Evolutionary conservation across 495 filamentous ascomycete genomes (phyloP).

Genomic region (Aspergillus funiculosus): DNA sequence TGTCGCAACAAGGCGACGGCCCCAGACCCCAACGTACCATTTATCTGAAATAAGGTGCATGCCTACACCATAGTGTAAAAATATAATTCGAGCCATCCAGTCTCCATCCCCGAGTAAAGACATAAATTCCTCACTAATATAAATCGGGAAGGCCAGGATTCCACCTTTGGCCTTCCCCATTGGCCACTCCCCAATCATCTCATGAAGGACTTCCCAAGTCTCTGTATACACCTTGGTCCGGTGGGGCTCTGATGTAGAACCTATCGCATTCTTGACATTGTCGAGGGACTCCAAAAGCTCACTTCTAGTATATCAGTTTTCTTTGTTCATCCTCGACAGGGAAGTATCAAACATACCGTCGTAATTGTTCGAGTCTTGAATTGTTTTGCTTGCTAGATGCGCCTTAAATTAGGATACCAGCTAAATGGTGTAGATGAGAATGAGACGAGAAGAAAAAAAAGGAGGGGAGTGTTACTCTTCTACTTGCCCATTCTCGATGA

Average conservation of each 20-base stretch:
- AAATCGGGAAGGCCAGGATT: conserved; percentile 34
- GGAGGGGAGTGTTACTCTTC: conserved; percentile 9
- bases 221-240: conserved; percentile 17
- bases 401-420: background rate
- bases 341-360: conserved; percentile 12
- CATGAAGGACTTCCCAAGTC: conserved; percentile 28
- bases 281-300: conserved; percentile 23
- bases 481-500: conserved; percentile 12
- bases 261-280: conserved; percentile 18
- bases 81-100: conserved; percentile 35
- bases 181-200: conserved; percentile 33
- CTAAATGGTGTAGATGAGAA: no score
- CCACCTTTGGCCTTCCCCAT: conserved; percentile 29
- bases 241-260: conserved; percentile 12
- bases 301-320: conserved; percentile 10
- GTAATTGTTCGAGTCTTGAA: conserved; percentile 13
- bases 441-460: background rate
- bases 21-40: conserved; percentile 37
- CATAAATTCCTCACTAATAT: conserved; percentile 28
- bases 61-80: conserved; percentile 32
- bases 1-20: conserved; percentile 32
- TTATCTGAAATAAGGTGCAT: conserved; percentile 35
- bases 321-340: background rate
- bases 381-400: conserved; percentile 7
- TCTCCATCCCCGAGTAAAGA: conserved; percentile 26